Evolutionary conservation across 2,329 filamentous ascomycete species (phyloP).

Genomic region (Fusarium tuaranense): DNA sequence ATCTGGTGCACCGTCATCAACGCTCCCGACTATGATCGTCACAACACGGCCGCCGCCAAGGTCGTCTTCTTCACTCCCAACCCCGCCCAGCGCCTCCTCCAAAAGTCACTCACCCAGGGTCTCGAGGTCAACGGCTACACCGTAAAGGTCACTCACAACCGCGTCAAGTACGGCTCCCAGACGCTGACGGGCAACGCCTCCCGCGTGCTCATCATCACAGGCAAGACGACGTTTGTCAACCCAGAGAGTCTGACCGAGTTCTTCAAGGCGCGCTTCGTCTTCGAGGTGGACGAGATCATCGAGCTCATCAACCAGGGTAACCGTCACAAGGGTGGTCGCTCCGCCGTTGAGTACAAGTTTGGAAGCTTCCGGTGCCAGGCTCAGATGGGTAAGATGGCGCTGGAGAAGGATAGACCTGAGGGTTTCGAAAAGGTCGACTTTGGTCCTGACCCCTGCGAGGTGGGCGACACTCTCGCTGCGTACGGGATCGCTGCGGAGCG

Average conservation of each 20-base stretch:
- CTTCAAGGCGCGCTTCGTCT: constrained; percentile 58
- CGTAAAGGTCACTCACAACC: constrained; percentile 59
- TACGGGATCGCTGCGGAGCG: constrained; percentile 49
- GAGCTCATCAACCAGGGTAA: constrained; percentile 42
- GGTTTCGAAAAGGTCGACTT: constrained; percentile 54
- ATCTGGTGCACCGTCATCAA: constrained; percentile 66
- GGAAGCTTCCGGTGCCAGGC: constrained; percentile 68
- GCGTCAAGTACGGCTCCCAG: constrained; percentile 57
- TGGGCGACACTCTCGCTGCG: constrained; percentile 47
- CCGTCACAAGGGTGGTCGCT: constrained; percentile 33
- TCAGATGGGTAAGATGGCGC: constrained; percentile 58
- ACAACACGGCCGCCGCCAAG: constrained; percentile 59
- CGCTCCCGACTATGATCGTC: constrained; percentile 52
- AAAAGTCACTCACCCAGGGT: constrained; percentile 41
- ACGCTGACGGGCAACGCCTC: constrained; percentile 48
- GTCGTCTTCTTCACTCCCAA: constrained; percentile 60
- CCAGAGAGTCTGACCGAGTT: constrained; percentile 51
- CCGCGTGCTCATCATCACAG: constrained; percentile 64
- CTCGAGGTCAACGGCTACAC: constrained; percentile 52
- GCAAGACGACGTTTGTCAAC: constrained; percentile 59
- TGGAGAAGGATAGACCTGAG: constrained; percentile 50
- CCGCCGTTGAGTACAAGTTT: constrained; percentile 63
- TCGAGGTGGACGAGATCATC: constrained; percentile 59
- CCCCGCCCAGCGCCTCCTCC: constrained; percentile 51
- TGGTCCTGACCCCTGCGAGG: constrained; percentile 53